Evolutionary conservation across 2,329 filamentous ascomycete species (phyloP).

Genomic region (Diaporthe ampelina): DNA sequence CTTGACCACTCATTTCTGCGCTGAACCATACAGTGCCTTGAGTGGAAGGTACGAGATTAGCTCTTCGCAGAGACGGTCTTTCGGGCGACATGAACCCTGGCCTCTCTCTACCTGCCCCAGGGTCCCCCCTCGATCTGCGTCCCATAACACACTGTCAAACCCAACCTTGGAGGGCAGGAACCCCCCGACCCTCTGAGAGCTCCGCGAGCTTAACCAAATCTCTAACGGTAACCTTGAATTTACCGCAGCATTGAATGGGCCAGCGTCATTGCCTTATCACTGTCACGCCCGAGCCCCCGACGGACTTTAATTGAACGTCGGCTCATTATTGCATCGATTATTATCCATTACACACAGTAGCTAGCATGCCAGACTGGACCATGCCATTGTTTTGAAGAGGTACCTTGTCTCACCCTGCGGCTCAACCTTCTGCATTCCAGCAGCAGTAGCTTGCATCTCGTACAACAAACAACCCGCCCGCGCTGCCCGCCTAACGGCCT

Average conservation of each 20-base stretch:
- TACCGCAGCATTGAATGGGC: conserved; percentile 23
- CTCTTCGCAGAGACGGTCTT: conserved; percentile 5
- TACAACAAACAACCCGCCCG: neutral
- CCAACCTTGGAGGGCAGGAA: neutral
- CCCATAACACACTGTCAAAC: conserved; percentile 13
- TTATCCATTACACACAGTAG: too few relatives aligned
- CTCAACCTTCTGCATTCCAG: conserved; percentile 4
- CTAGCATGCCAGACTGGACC: neutral
- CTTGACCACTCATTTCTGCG: neutral
- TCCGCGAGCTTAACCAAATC: conserved; percentile 37
- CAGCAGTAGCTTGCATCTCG: neutral
- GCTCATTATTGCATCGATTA: neutral
- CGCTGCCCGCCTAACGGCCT: too few relatives aligned
- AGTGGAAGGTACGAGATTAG: conserved; percentile 5
- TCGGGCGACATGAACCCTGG: neutral
- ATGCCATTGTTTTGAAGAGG: neutral
- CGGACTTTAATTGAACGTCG: conserved; percentile 30
- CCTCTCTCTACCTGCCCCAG: neutral
- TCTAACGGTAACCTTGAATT: conserved; percentile 33
- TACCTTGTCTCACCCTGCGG: conserved; percentile 9
- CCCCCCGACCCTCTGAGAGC: neutral
- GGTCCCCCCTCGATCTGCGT: neutral
- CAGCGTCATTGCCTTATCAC: conserved; percentile 8
- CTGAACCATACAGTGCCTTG: neutral
- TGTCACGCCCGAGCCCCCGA: neutral